Conservation (phyloP, 352 stramenopile genomes). For the Globisporangium middletonii region DNA sequence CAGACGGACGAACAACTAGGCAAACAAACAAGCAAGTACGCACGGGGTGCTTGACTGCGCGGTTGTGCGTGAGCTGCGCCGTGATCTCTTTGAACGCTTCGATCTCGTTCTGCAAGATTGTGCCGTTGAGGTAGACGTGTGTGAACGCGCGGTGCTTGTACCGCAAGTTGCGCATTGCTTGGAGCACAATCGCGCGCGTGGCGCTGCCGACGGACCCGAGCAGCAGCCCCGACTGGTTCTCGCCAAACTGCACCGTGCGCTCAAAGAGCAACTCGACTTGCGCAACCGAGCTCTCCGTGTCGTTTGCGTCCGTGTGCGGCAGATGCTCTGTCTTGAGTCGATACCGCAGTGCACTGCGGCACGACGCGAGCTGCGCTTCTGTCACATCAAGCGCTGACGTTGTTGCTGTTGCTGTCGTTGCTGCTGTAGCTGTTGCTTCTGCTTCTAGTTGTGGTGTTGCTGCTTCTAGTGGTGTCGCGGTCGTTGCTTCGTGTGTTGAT, state of each 20-base stretch:
- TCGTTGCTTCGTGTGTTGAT: not conserved
- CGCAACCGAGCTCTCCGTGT: constrained; percentile 15
- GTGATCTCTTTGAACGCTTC: constrained; percentile 83
- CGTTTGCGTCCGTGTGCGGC: constrained; percentile 8
- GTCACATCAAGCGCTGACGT: constrained; percentile 8
- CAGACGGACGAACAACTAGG: not conserved
- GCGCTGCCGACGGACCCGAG: constrained; percentile 48
- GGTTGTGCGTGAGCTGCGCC: constrained; percentile 52
- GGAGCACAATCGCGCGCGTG: constrained; percentile 43
- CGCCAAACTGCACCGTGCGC: constrained; percentile 56
- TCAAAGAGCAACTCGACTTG: constrained; percentile 59
- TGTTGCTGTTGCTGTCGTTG: not conserved
- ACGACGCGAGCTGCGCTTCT: constrained; percentile 21
- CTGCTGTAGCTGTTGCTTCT: no score
- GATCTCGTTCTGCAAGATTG: constrained; percentile 75
- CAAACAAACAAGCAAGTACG: not conserved
- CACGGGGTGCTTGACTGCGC: constrained; percentile 57
- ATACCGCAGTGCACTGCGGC: constrained; percentile 34
- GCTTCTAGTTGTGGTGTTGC: no score
- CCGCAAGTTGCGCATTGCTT: constrained; percentile 46
- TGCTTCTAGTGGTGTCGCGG: no score
- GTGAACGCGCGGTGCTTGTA: constrained; percentile 34
- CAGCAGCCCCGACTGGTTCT: constrained; percentile 77
- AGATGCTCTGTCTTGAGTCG: constrained; percentile 24
- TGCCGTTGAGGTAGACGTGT: constrained; percentile 70